Evolutionary conservation across 371 early-diverging fungal species (phyloP), one percentile per base, ranked within the genome.

Genomic region (Zopfochytrium polystomum): DNA sequence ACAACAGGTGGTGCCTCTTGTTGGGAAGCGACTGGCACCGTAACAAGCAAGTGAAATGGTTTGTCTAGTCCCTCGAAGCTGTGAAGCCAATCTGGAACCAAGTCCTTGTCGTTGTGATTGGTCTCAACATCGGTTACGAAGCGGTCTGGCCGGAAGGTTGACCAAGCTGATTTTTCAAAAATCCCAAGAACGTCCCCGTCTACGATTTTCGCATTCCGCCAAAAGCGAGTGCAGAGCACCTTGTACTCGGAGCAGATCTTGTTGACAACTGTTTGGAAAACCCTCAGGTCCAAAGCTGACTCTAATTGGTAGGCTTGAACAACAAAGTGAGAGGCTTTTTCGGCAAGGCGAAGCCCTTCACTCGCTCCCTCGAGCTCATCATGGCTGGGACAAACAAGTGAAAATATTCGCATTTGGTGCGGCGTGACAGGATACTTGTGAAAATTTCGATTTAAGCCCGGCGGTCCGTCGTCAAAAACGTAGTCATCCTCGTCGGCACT

Each of bases 141-240:
- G n/a, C 25, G 29, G 23, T 47, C 23, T n/a, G 27, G 33, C 23
- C n/a, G 13, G 35, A 20, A 20, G 7, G 44, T 29, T 13, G 59
- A 3, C 44, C 34, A 58, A 3, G 25, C 33, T 15, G 27, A 29
- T 3, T 49, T 29, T 26, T 77, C 78, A 25, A 79, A 38, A 23
- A 70, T 49, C 4, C 76, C 75, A 48, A 77, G 70, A 1, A 80
- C 67, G 55, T 80, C 80, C 3, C 74, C 80, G 52, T 80, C 80
- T 3, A 80, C 58, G 46, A 80, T 80, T 29, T 63, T 54, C 26
- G 69, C 72, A 45, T 80, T 80, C 5, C 75, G 54, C 52, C 62
- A 75, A 45, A 80, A 71, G 15, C 52, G 43, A 5, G 80, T 73
- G n/a, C 66, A 26, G 15, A 80, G 52, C 2, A 80, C 69, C 49